Evolutionary conservation across 345 rosid genomes (phyloP).

Genomic region (Eucalyptus coolabah): DNA sequence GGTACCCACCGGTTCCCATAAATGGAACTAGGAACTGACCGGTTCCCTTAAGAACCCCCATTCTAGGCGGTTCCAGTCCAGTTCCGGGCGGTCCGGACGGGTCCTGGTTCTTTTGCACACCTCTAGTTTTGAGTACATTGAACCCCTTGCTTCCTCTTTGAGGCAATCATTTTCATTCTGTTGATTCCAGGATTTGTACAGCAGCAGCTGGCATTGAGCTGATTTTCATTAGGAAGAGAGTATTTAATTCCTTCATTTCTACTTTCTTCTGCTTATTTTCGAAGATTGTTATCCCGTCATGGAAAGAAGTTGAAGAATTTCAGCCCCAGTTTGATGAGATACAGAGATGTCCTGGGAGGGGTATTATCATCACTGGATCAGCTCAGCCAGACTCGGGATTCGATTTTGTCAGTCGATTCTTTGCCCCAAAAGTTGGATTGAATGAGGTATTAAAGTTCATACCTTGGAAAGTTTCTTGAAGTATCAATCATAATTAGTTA

Average conservation of each 20-base stretch:
- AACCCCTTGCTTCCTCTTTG: background rate
- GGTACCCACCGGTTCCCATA: too few species aligned
- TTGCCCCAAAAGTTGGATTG: constrained; percentile 47
- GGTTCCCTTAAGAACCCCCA: too few species aligned
- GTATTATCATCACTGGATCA: constrained; percentile 41
- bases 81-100: too few species aligned
- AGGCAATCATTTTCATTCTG: background rate
- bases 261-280: background rate
- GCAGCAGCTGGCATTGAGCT: background rate
- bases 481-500: background rate
- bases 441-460: constrained; percentile 30
- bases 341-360: constrained; percentile 34
- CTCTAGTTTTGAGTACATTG: background rate
- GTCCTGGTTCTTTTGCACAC: too few species aligned
- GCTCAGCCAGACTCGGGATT: constrained; percentile 43
- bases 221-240: background rate
- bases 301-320: constrained; percentile 32
- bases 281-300: constrained; percentile 58
- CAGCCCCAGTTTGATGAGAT: constrained; percentile 43
- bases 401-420: constrained; percentile 63
- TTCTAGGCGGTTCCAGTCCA: too few species aligned
- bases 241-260: background rate
- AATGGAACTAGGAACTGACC: too few species aligned
- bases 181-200: background rate
- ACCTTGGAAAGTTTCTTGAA: background rate